Conservation (phyloP, 208 protist species). For the Herpetomonas muscarum region DNA sequence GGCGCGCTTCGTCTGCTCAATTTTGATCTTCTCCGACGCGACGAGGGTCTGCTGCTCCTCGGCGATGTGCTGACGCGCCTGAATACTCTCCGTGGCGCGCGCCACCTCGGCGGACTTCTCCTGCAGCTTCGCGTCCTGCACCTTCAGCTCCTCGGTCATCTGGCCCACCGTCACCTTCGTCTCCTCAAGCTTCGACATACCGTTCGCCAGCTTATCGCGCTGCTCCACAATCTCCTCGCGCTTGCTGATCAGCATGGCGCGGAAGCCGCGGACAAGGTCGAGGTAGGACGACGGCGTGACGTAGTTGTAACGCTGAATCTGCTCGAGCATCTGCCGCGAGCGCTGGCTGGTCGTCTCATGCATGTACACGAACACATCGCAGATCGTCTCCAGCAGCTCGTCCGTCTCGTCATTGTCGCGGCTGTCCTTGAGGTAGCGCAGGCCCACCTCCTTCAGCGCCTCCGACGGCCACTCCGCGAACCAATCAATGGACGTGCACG, state of each 20-base stretch:
- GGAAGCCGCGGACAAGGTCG: slow-evolving; percentile 95
- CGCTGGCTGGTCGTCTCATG: slow-evolving; percentile 88
- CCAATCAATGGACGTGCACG: slow-evolving; percentile 98
- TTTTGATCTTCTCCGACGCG: slow-evolving; percentile 93
- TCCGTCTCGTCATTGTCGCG: slow-evolving; percentile 87
- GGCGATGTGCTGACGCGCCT: slow-evolving; percentile 93
- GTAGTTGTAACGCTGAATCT: slow-evolving; percentile 95
- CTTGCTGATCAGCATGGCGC: slow-evolving; percentile 92
- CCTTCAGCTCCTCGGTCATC: slow-evolving; percentile 90
- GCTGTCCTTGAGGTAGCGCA: slow-evolving; percentile 80
- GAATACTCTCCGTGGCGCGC: slow-evolving; percentile 91
- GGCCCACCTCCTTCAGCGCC: slow-evolving; percentile 94
- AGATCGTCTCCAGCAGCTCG: slow-evolving; percentile 71
- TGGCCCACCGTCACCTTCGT: slow-evolving; percentile 88
- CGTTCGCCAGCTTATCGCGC: slow-evolving; percentile 96
- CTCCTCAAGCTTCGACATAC: slow-evolving; percentile 92
- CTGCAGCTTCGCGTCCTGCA: slow-evolving; percentile 84
- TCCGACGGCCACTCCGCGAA: slow-evolving; percentile 98
- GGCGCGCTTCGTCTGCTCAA: slow-evolving; percentile 90
- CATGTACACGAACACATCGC: slow-evolving; percentile 92
- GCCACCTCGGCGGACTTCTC: slow-evolving; percentile 85
- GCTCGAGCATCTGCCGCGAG: slow-evolving; percentile 90
- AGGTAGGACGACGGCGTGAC: slow-evolving; percentile 98
- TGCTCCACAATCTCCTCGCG: slow-evolving; percentile 91
- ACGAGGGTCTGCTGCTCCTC: slow-evolving; percentile 96